Evolutionary conservation across 148 eudicot species (phyloP), one percentile per base, ranked within the genome.

Genomic region (Vaccinium myrtillus): DNA sequence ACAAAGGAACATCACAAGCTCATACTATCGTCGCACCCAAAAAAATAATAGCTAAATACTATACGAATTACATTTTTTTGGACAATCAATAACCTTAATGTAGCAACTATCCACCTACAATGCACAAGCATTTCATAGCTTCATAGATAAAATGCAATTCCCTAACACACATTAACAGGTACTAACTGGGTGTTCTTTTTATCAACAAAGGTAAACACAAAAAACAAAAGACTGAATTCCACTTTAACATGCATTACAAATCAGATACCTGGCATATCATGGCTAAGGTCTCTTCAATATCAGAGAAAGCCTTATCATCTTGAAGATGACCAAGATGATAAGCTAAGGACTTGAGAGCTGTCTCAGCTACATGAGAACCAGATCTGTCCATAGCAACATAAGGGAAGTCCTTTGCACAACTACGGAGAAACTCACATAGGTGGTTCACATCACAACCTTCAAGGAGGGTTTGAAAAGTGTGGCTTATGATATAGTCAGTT

Each of bases 361-460:
- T 86, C 91, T 97, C 99, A 58, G 93, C 96, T 39, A 97, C 99
- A 88, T 95, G 98, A 80, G 99, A 97, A 86, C 99, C 99, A 85
- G 91, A 89, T 58, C 89, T 88, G 86, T 95, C 99, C 85, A 87
- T 93, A 25, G 96, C 87, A 88, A 97, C 94, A n/a, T 58, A 87
- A 82, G 86, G 87, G 83, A 95, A 94, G 65, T 89, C 87, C 76
- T 90, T 87, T n/a, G 93, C 91, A 88, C 93, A 97, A 84, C 92
- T 89, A 56, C 88, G 89, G 21, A 97, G 92, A 85, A 97, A 97
- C 78, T 86, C 86, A 88, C 98, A 95, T 54, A 93, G 91, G 85
- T 93, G 93, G 71, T 95, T 93, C 43, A 92, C 86, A 85, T 92
- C 92, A 89, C 98, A 97, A 48, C 96, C 95, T 81, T 94, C 94